Conservation (phyloP, 2,329 filamentous ascomycete genomes). For the Xylaria sp. region DNA sequence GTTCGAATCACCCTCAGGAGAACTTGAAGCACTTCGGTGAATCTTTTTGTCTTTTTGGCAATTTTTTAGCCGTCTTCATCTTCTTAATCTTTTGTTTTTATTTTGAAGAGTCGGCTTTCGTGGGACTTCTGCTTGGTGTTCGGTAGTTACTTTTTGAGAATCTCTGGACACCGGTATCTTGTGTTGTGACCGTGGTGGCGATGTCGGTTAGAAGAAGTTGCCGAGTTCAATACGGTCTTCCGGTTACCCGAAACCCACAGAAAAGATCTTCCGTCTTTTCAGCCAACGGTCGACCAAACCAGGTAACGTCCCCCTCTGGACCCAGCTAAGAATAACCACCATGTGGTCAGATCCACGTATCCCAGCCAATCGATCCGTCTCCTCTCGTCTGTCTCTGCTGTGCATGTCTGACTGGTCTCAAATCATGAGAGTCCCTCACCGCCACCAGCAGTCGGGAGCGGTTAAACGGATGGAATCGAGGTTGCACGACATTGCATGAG, state of each 20-base stretch:
- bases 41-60: not conserved
- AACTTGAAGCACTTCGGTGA: not conserved
- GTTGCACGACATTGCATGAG: not conserved
- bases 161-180: too few relatives aligned
- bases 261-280: too few relatives aligned
- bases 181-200: too few relatives aligned
- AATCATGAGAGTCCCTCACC: not conserved
- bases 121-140: too few relatives aligned
- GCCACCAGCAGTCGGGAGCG: not conserved
- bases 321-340: not conserved
- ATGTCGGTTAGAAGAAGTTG: too few relatives aligned
- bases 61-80: too few relatives aligned
- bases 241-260: too few relatives aligned
- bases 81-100: too few relatives aligned
- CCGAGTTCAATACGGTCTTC: too few relatives aligned
- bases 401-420: not conserved
- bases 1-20: constrained; percentile 13
- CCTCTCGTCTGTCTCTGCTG: not conserved
- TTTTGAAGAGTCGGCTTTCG: too few relatives aligned
- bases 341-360: not conserved
- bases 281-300: too few relatives aligned
- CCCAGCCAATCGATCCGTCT: not conserved
- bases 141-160: too few relatives aligned
- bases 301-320: not conserved
- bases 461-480: not conserved